Percentiles rank a stretch among this genome's conserved stretches.
Conservation (phyloP, 73 alveolate species). For the Durusdinium trenchii region DNA sequence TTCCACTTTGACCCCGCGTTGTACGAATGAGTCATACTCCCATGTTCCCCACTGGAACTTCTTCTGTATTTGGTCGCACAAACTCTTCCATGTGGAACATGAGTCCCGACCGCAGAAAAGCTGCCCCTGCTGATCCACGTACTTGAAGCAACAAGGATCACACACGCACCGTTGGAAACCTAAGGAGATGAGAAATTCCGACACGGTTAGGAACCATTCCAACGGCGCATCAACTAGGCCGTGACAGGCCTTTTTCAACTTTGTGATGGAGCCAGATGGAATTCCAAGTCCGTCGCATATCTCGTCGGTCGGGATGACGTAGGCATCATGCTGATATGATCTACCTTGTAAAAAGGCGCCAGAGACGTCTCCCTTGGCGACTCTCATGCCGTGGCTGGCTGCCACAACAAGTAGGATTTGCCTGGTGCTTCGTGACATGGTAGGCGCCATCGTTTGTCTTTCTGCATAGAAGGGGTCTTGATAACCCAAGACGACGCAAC, state of each 20-base stretch:
- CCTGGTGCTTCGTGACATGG: neutral
- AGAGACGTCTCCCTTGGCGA: constrained; percentile 30
- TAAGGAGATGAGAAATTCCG: neutral
- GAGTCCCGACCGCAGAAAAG: neutral
- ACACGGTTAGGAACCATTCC: constrained; percentile 20
- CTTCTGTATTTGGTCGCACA: neutral
- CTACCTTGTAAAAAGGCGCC: constrained; percentile 20
- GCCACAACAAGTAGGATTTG: neutral
- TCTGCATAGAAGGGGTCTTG: neutral
- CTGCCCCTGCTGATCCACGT: neutral
- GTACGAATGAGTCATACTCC: neutral
- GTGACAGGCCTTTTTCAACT: neutral
- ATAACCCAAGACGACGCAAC: constrained; percentile 3
- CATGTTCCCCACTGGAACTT: constrained; percentile 28
- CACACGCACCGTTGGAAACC: neutral
- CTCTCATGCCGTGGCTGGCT: neutral
- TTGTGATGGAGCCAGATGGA: neutral
- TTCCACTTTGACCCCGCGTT: neutral
- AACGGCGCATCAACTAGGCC: constrained; percentile 5
- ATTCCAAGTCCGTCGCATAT: neutral
- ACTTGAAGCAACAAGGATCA: constrained; percentile 11
- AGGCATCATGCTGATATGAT: neutral
- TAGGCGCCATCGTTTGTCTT: neutral
- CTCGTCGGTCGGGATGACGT: neutral
- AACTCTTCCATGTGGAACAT: neutral